Conservation (phyloP, 2,329 filamentous ascomycete species). For the Rachicladosporium sp. region DNA sequence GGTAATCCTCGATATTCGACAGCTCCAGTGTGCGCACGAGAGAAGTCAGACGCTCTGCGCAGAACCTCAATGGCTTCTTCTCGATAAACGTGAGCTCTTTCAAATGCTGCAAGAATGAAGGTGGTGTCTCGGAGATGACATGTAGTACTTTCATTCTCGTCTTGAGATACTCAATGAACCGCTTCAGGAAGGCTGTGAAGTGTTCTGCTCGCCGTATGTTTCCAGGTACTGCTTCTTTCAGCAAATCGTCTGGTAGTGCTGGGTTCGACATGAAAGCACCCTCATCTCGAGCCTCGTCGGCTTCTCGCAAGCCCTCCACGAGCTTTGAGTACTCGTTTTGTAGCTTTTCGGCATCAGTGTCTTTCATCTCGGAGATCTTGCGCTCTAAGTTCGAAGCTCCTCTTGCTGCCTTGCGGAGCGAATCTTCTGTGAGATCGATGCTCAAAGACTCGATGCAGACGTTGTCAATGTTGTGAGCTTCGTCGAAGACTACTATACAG, state of each 20-base stretch:
- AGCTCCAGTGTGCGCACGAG: constrained; percentile 89
- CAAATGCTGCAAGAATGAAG: constrained; percentile 82
- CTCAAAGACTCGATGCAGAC: constrained; percentile 97
- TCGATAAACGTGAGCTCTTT: constrained; percentile 97
- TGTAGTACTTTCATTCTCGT: constrained; percentile 97
- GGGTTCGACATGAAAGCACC: constrained; percentile 97
- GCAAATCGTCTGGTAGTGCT: constrained; percentile 80
- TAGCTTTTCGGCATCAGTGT: constrained; percentile 86
- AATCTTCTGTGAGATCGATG: constrained; percentile 93
- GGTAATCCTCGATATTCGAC: constrained; percentile 95
- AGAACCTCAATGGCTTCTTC: constrained; percentile 87
- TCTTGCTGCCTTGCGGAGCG: constrained; percentile 75
- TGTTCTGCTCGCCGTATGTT: constrained; percentile 95
- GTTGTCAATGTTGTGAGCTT: constrained; percentile 98
- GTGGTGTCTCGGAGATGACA: constrained; percentile 92
- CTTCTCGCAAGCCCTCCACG: constrained; percentile 78
- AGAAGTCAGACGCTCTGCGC: constrained; percentile 85
- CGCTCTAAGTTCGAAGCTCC: constrained; percentile 84
- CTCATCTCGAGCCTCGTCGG: constrained; percentile 80
- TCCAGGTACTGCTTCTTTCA: constrained; percentile 91
- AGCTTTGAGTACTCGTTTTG: constrained; percentile 93
- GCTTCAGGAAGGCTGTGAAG: constrained; percentile 85
- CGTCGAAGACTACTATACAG: constrained; percentile 96
- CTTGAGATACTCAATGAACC: constrained; percentile 91
- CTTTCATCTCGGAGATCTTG: constrained; percentile 87